phyloP scores from a whole-genome alignment of 495 filamentous ascomycete species.

The Hyaloscypha variabilis region DNA sequence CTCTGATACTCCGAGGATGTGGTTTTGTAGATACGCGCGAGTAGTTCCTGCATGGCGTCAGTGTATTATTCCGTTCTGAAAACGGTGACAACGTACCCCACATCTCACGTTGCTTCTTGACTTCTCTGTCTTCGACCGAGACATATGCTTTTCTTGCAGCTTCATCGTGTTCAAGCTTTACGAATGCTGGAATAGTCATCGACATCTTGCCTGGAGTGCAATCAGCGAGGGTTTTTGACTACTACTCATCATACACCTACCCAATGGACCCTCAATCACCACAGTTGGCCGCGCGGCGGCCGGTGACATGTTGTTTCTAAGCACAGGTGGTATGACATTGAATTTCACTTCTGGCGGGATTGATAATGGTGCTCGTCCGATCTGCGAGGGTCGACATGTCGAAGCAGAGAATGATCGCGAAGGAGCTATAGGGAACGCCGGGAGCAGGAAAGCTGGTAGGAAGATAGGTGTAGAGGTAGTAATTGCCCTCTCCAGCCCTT shows the following conservation, averaged over 20 bases:
- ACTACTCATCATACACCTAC: constrained; percentile 45
- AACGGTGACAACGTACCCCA: constrained; percentile 73
- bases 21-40: constrained; percentile 85
- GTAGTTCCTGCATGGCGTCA: constrained; percentile 67
- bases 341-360: constrained; percentile 84
- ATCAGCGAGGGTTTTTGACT: constrained; percentile 12
- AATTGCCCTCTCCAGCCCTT: constrained; percentile 43
- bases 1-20: constrained; percentile 92
- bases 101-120: constrained; percentile 87
- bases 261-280: constrained; percentile 75
- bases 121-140: constrained; percentile 60
- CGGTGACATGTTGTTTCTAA: constrained; percentile 52
- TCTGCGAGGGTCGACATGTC: constrained; percentile 68
- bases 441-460: constrained; percentile 73
- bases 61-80: background rate
- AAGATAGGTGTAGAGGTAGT: constrained; percentile 39
- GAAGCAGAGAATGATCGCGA: constrained; percentile 74
- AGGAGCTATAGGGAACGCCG: constrained; percentile 62
- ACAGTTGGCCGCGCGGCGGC: constrained; percentile 59
- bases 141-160: constrained; percentile 62
- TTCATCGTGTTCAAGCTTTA: constrained; percentile 69
- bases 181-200: constrained; percentile 68
- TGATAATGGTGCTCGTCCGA: constrained; percentile 79
- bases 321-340: constrained; percentile 59
- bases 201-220: constrained; percentile 62